phyloP scores from a whole-genome alignment of 2,329 filamentous ascomycete species.

The Hypoxylon rubiginosum region DNA sequence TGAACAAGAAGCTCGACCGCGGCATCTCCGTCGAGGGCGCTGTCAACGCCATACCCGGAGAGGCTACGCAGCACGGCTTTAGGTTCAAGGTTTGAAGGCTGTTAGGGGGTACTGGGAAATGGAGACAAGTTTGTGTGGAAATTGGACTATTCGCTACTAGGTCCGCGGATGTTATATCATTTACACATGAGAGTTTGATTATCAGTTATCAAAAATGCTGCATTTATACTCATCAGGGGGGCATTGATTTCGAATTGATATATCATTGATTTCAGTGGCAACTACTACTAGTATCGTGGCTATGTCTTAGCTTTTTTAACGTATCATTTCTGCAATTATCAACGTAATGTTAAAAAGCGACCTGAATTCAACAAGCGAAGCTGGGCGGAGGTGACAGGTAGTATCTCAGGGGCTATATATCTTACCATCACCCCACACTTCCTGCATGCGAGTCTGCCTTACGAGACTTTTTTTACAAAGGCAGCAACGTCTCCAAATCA shows the following conservation, averaged over 20 bases:
- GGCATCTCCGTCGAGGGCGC: constrained; percentile 70
- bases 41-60: constrained; percentile 68
- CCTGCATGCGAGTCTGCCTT: neutral
- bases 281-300: neutral
- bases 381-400: neutral
- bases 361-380: neutral
- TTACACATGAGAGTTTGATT: no score
- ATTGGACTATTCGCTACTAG: neutral
- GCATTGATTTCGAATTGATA: no score
- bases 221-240: no score
- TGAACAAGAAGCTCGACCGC: constrained; percentile 78
- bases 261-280: no score
- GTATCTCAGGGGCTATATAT: neutral
- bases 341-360: neutral
- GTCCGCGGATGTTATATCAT: neutral
- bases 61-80: constrained; percentile 72
- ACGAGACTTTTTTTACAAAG: neutral
- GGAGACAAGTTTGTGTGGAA: neutral
- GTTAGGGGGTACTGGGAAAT: neutral
- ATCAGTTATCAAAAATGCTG: no score
- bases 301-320: neutral
- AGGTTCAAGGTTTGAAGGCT: constrained; percentile 69
- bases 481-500: neutral
- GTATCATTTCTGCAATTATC: neutral
- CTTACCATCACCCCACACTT: neutral